Base-by-base conservation (phyloP, 176 grass and related monocot species). In the Aegilops speltoides region DNA sequence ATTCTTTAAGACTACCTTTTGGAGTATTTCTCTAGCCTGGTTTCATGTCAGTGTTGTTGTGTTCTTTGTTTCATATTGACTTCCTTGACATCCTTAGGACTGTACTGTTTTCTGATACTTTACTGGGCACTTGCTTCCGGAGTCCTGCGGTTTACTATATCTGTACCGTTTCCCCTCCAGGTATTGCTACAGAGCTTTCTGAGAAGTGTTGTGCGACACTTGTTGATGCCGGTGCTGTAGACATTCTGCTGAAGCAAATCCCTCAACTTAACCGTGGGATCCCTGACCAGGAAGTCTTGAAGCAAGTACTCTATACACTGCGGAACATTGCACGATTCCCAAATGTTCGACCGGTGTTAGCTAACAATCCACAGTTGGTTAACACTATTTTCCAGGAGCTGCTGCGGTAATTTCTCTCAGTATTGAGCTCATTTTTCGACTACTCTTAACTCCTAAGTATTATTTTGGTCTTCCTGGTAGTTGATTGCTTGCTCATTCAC, bases 261-360 rank as follows among this genome's bases (percentile, higher is more conserved):
- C 28, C 79, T 64, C 59, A 25, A 16, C 75, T 92, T 36, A 95
- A 90, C 61, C 93, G 93, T 38, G 88, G 93, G 5, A 57, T 92
- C 52, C 70, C 93, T 57, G 88, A 95, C 83, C 93, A 95, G 82
- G 93, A 95, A 86, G 86, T 95, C 31, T 28, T 86, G 83, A 92
- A 90, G 83, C 88, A 88, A 83, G 88, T 92, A 32, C 73, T 95
- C 23, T 88, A 78, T 80, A 90, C 88, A 62, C 57, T 95, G 41
- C 77, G 70, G 76, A 95, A 95, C 67, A 90, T 95, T 28, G 88
- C 83, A 32, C 54, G 67, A 15, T 81, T 73, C 50, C 64, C 79
- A 38, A 69, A 77, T 66, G 88, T 92, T 77, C 67, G 67, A 37
- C 76, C 66, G n/a, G 79, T 59, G 25, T 86, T 95, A 68, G n/a